Conservation (phyloP, 805 yeast species). For the Clavispora vitiphila region DNA sequence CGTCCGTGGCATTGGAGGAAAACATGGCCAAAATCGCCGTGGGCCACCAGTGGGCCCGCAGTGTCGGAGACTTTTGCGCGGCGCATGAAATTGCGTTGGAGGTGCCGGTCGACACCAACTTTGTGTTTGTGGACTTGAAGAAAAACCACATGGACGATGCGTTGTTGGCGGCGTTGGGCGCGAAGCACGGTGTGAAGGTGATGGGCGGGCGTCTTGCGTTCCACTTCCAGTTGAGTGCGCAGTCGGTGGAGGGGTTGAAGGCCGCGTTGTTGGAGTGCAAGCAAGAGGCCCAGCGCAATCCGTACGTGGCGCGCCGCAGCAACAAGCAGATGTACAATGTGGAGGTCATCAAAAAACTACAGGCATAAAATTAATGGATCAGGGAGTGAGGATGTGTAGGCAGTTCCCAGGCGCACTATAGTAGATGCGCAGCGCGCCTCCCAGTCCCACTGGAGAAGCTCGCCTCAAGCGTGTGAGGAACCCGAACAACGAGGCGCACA, state of each 20-base stretch:
- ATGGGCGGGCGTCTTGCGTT: conserved; percentile 77
- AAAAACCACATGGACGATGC: conserved; percentile 53
- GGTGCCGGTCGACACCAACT: conserved; percentile 79
- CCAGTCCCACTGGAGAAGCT: too few relatives aligned
- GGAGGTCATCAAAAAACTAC: conserved; percentile 4
- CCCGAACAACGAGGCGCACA: too few relatives aligned
- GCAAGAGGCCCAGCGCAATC: conserved; percentile 49
- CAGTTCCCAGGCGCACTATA: too few relatives aligned
- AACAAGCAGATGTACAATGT: conserved; percentile 8
- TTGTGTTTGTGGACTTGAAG: conserved; percentile 66
- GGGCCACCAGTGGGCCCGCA: conserved; percentile 50
- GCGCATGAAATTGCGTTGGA: conserved; percentile 52
- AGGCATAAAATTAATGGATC: not conserved
- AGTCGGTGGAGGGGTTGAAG: conserved; percentile 35
- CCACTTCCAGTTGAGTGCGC: conserved; percentile 47
- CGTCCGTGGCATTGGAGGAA: conserved; percentile 68
- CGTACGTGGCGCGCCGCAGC: conserved; percentile 24
- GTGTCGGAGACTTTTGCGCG: conserved; percentile 50
- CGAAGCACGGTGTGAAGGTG: conserved; percentile 56
- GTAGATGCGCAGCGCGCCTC: too few relatives aligned
- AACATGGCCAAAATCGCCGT: conserved; percentile 53
- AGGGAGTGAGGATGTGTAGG: too few relatives aligned
- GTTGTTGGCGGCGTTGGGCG: conserved; percentile 48
- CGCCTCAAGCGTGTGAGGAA: too few relatives aligned
- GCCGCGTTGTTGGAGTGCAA: conserved; percentile 52